Base-by-base conservation (phyloP, 331 rosid species). In the Acacia concinna region DNA sequence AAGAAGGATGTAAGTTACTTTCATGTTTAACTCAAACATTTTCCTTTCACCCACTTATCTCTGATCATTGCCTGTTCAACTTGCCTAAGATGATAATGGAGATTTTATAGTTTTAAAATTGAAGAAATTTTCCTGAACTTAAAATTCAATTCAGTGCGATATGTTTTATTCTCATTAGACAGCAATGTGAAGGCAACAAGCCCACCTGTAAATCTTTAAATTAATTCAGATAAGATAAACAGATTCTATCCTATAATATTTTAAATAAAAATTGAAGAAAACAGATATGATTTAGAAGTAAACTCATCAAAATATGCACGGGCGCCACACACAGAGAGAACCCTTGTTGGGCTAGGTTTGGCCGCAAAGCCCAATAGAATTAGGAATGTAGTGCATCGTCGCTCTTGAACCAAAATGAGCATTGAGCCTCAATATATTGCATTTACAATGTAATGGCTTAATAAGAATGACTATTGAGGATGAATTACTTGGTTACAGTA, bases 1-100 rank as follows among this genome's bases (percentile, higher is more conserved):
- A 96, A 90, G 84, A 96, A 96, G 85, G 97, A 89, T 56, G 99
- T 96, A 89, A 91, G 98, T 81, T 78, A 74, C 62, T 69, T 67
- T 71, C 41, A 52, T 74, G 59, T 37, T 77, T 10, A 28, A 69
- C 31, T 71, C 76, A 41, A 71, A 30, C 60, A 66, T 72, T 35
- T 71, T n/a, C 63, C 62, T 68, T 7, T 63, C 47, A 4, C 35
- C 56, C 21, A 5, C 31, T 40, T 40, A 38, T 30, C 21, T 28
- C 23, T 63, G 54, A 54, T 71, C 46, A 68, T 71, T 18, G 66
- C 65, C 37, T 74, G 71, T 46, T 46, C 52, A 46, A 15, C 52
- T 13, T 46, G n/a, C 52, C 52, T 46, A 7, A 15, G 18, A 46
- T 46, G 52, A 46, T 57, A 69, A 20, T 81, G 65, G 77, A 41